Base-by-base conservation (phyloP, 2,329 filamentous ascomycete genomes). In the Phoma herbarum region DNA sequence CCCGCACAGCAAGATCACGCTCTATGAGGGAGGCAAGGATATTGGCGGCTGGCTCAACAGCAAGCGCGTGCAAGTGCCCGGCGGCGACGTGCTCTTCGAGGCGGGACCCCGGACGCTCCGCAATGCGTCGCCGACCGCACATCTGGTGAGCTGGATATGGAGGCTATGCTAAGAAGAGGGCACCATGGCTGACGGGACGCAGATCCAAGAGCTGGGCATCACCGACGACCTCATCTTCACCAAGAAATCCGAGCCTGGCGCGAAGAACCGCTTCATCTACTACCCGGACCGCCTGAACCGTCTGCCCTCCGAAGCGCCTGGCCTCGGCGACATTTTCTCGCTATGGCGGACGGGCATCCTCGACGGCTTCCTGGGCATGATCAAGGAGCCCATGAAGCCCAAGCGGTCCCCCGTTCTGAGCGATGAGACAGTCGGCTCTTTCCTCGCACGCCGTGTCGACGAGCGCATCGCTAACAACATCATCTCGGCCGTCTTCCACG, bases 21-120 rank as follows among this genome's bases (percentile, higher is more conserved):
- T 99, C 10, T 97, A 92, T 76, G 95, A 99, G 75, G 84, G 85
- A 20, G 84, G 82, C 26, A 74, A 85, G 22, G 83, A 87, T 20
- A 75, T 94, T 0, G 95, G 95, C 42, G 95, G 95, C 44, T 98
- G 93, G 93, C 82, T 98, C 39, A 80, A 87, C 62, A 92, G 90
- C 1, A 84, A 88, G 64, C 80, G 79, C 49, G 82, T 90, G 12
- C 76, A 85, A 1, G 85, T 90, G 10, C 82, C 84, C 35, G 90
- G 86, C 16, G 82, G 83, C 22, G 78, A 83, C 47, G 85, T 97
- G 31, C 77, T 91, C 26, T 92, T 98, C 70, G 94, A 99, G 79
- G 85, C 87, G 65, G 95, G 94, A 0, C 91, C 95, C 22, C 86
- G 94, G 68, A 91, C 91, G 52, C 79, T 97, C 66, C 84, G 90